A percentile compares a stretch with the other conserved stretches of the same genome.
These are phyloP conservation scores for Apiospora hydei DNA, from an alignment of 2,329 filamentous ascomycete species.

Conservation along the genomic window DNA sequence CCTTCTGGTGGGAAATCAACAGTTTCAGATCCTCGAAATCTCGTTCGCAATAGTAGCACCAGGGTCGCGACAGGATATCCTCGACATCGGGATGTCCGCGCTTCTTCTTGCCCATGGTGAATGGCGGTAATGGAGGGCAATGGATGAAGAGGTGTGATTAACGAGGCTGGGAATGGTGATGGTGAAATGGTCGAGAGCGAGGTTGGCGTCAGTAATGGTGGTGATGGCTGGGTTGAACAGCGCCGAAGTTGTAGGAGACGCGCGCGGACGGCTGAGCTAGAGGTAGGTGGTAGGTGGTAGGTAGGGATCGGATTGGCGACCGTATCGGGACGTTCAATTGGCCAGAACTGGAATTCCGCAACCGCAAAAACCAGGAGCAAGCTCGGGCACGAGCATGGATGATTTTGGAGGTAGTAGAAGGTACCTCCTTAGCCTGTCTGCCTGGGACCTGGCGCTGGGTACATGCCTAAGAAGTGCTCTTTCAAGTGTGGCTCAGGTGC, in stretches of 20 bases:
- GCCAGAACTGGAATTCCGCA: not conserved
- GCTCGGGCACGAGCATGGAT: not conserved
- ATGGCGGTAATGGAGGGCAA: not conserved
- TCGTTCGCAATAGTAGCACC: slow-evolving; percentile 99
- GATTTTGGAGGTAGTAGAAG: not conserved
- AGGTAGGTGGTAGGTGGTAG: too few species aligned
- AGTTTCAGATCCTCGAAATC: slow-evolving; percentile 98
- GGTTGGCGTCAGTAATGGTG: not conserved
- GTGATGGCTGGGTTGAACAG: not conserved
- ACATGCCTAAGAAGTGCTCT: too few species aligned
- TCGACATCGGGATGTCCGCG: slow-evolving; percentile 85
- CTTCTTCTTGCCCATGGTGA: slow-evolving; percentile 86
- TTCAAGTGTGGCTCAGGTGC: not conserved
- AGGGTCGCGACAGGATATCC: slow-evolving; percentile 85
- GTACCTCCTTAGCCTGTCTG: not conserved
- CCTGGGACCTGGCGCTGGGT: not conserved
- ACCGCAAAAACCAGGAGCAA: not conserved
- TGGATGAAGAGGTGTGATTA: not conserved
- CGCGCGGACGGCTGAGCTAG: slow-evolving; percentile 2
- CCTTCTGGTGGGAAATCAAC: slow-evolving; percentile 95
- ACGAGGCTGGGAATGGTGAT: not conserved
- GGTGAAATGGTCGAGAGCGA: not conserved
- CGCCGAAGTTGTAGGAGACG: slow-evolving; percentile 4
- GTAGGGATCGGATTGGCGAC: not conserved
- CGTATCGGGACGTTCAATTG: not conserved